These are phyloP conservation scores for Pseudoturritis turrita DNA, from an alignment of 345 rosid species.

Conservation along the genomic window DNA sequence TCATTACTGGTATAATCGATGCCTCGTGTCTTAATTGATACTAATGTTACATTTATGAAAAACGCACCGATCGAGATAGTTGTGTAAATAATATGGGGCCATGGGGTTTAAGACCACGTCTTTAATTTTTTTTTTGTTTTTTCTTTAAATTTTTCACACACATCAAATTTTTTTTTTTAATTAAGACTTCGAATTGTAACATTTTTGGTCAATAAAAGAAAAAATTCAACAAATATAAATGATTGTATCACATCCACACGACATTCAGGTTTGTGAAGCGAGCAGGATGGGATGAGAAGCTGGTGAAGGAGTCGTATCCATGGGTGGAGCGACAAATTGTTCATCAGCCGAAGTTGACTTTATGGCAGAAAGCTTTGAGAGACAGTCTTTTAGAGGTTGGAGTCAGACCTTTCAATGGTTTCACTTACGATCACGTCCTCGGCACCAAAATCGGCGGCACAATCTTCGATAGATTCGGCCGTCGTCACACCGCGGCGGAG, in stretches of 20 bases:
- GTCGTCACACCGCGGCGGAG: conserved; percentile 91
- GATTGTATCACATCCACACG: no score
- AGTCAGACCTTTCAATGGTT: conserved; percentile 84
- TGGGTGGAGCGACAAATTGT: conserved; percentile 88
- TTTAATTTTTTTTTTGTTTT: no score
- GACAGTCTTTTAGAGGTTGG: conserved; percentile 83
- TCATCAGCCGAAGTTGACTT: conserved; percentile 54
- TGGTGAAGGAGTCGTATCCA: conserved; percentile 81
- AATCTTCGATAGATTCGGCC: conserved; percentile 80
- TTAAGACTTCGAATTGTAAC: no score
- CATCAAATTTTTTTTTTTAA: no score
- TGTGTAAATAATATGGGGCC: conserved; percentile 13
- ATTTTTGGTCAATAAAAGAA: no score
- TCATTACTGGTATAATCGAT: background rate
- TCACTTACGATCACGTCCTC: conserved; percentile 76
- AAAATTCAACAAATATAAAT: no score
- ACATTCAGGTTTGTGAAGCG: conserved; percentile 60
- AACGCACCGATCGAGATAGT: conserved; percentile 29
- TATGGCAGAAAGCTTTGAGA: conserved; percentile 72
- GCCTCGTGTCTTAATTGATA: background rate
- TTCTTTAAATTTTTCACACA: background rate
- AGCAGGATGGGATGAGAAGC: conserved; percentile 72
- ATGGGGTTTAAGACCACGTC: background rate
- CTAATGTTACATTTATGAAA: conserved; percentile 1
- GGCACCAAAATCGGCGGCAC: conserved; percentile 99